phyloP scores from a whole-genome alignment of 139 green algal species.

The Chlamydomonas schloesseri region DNA sequence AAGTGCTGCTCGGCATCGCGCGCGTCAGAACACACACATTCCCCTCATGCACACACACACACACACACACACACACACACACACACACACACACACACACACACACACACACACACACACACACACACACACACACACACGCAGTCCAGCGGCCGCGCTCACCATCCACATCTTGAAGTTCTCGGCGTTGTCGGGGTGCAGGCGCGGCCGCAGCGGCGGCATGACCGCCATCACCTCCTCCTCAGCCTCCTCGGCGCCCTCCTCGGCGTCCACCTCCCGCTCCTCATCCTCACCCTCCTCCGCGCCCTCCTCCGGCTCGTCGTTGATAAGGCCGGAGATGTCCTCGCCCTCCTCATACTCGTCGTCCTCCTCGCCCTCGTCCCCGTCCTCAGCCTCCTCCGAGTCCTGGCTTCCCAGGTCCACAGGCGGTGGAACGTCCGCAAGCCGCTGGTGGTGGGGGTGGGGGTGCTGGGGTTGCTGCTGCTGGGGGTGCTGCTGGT shows the following conservation, averaged over 20 bases:
- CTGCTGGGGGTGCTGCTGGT: neutral
- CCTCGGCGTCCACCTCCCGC: neutral
- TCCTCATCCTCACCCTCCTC: neutral
- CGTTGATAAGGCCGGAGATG: neutral
- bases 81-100: no score
- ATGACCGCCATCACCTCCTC: neutral
- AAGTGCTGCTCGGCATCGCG: no score
- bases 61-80: no score
- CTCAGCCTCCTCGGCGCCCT: neutral
- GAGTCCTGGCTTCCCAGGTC: no score
- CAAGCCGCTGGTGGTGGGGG: no score
- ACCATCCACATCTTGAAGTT: slow-evolving; percentile 36
- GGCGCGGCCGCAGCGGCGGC: neutral
- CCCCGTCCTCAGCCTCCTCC: neutral
- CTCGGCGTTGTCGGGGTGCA: neutral
- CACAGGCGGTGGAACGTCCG: no score
- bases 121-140: no score
- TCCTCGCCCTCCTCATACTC: neutral
- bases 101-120: no score
- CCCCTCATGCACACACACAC: no score
- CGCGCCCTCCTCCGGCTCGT: neutral
- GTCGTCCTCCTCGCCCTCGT: neutral
- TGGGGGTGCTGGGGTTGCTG: no score
- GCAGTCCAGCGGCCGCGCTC: no score
- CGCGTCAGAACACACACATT: no score